Conservation (phyloP, 164 flowering plant species). For the Vitis riparia region DNA sequence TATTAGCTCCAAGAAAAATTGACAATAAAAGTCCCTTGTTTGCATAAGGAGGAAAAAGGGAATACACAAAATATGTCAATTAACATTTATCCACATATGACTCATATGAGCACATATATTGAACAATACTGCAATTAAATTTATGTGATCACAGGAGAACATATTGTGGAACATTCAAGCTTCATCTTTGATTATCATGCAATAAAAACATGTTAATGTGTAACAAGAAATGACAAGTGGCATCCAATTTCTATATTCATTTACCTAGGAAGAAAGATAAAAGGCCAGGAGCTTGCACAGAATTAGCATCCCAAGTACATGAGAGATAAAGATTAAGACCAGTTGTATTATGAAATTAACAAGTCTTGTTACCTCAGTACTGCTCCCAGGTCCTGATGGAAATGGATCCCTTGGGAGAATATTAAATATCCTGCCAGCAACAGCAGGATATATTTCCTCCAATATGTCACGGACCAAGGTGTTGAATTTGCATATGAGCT, state of each 20-base stretch:
- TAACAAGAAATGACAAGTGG: too few relatives aligned
- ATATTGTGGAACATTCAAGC: too few relatives aligned
- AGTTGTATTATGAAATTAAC: too few relatives aligned
- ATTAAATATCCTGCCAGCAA: conserved; percentile 69
- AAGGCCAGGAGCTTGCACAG: background rate
- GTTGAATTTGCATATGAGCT: conserved; percentile 88
- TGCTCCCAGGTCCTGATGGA: conserved; percentile 81
- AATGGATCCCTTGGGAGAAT: conserved; percentile 67
- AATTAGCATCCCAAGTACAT: background rate
- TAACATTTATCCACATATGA: background rate
- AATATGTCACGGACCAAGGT: conserved; percentile 57
- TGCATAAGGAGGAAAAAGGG: too few relatives aligned
- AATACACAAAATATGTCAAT: too few relatives aligned
- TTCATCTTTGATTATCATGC: too few relatives aligned
- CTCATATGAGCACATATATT: background rate
- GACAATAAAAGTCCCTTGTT: too few relatives aligned
- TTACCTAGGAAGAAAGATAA: background rate
- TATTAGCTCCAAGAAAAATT: too few relatives aligned
- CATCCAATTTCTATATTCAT: too few relatives aligned
- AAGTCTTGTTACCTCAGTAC: conserved; percentile 69
- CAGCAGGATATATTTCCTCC: conserved; percentile 83
- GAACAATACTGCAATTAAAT: background rate
- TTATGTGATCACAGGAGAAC: background rate
- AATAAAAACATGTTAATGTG: too few relatives aligned
- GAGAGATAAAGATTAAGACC: too few relatives aligned